Evolutionary conservation across 441 rosid species (phyloP), one percentile per base, ranked within the genome.

Genomic region (Adansonia grandidieri): DNA sequence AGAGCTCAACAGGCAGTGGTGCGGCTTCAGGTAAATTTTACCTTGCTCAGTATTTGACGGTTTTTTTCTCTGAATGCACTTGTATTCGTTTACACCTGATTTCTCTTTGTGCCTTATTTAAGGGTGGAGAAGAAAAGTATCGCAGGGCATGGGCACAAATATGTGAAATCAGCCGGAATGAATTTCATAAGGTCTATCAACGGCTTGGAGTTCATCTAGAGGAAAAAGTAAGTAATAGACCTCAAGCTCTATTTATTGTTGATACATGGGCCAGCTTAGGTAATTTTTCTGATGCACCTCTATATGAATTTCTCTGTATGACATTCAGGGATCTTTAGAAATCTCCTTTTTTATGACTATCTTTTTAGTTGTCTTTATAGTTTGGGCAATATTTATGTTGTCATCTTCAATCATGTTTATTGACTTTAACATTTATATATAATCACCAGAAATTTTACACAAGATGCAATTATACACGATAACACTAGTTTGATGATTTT

Each of bases 1-100:
- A 90, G 82, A 82, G 99, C 99, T 76, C 98, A 94, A 42, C 86
- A 79, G 79, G 99, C 95, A 44, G 99, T 96, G 56, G 97, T 96
- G 81, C 91, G 86, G 40, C 97, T 96, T 58, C 98, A 96, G 98
- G 99, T 96, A 74, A 85, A 74, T 50, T 76, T 67, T 66, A 63
- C 2, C 32, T 57, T 72, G 65, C 40, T 37, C 37, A 72, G 9
- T 15, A n/a, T 10, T 56, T 17, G 8, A 37, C 5, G 11, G 5
- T 10, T 17, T 56, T 56, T 3, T 64, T 2, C 8, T 54, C 51
- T 37, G 64, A 53, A 17, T 56, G 28, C 4, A 56, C 17, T 51
- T 54, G 65, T 63, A 40, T 56, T 54, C 0, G 7, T 57, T 17
- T 54, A 32, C 44, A 9, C 15, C 37, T 63, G 22, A 63, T 37